Base-by-base conservation (phyloP, 2,329 filamentous ascomycete genomes). In the Lachnum nothofagi region DNA sequence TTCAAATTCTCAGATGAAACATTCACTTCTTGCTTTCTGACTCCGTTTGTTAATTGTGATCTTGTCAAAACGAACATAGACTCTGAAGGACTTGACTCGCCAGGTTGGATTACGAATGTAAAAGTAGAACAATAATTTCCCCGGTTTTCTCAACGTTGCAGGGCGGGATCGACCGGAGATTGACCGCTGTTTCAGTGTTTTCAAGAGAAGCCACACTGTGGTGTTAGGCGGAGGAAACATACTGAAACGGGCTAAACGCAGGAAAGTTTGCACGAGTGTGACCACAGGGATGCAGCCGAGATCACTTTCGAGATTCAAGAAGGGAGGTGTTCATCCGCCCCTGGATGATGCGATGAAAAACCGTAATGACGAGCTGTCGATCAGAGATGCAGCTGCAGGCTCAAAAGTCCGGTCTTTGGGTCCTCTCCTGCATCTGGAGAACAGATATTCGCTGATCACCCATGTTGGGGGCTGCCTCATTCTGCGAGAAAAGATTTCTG, bases 1-100 rank as follows among this genome's bases (percentile, higher is more conserved):
- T 37, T 39, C 37, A 39, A 39, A 39, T 39, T 39, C 37, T 39
- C 37, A 39, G 37, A 39, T 39, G 23, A 22, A 12, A 22, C 37
- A 24, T 39, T 39, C 20, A 39, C 37, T 39, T 39, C 37, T 39
- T 22, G 16, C 16, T 37, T 38, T 4, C 4, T 39, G 37, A 39
- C 20, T 10, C 3, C n/a, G 23, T 5, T 24, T 9, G 12, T 39
- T 17, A 20, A 22, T 23, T 14, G 35, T 39, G 37, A 39, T 23
- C 4, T 5, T 14, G 9, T 14, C 20, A 5, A 39, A n/a, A n/a
- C n/a, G n/a, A n/a, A n/a, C n/a, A n/a, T n/a, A n/a, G n/a, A n/a
- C n/a, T n/a, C n/a, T n/a, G n/a, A n/a, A n/a, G n/a, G n/a, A n/a
- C n/a, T n/a, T n/a, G n/a, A n/a, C n/a, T n/a, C n/a, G n/a, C n/a